Percentiles rank a stretch among this genome's conserved stretches.
Evolutionary conservation across 495 filamentous ascomycete species (phyloP).

Genomic region (Talaromyces borbonicus): DNA sequence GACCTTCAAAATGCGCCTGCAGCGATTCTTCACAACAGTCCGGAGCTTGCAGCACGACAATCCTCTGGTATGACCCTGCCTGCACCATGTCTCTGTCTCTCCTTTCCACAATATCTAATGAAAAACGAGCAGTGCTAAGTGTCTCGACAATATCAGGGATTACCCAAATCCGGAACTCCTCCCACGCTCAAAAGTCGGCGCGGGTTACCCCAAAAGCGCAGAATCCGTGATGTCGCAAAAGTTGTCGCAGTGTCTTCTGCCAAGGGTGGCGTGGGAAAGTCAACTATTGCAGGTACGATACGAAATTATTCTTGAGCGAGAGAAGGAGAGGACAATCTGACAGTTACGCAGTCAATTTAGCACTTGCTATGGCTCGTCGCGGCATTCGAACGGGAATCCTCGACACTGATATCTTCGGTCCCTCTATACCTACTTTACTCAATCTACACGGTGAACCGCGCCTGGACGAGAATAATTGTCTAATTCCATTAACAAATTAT

Average conservation of each 20-base stretch:
- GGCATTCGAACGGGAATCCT: slow-evolving; percentile 79
- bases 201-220: slow-evolving; percentile 70
- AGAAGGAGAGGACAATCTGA: slow-evolving; percentile 5
- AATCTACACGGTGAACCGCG: slow-evolving; percentile 65
- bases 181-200: slow-evolving; percentile 68
- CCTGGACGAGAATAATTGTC: slow-evolving; percentile 59
- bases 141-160: slow-evolving; percentile 43
- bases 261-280: slow-evolving; percentile 95
- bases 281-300: slow-evolving; percentile 70
- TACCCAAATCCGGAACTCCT: slow-evolving; percentile 66
- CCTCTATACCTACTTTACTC: slow-evolving; percentile 84
- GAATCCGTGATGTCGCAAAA: slow-evolving; percentile 73
- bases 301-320: neutral
- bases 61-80: slow-evolving; percentile 58
- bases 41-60: slow-evolving; percentile 74
- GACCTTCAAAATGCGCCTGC: slow-evolving; percentile 10
- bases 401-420: slow-evolving; percentile 94
- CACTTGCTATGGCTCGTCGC: slow-evolving; percentile 70
- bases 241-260: slow-evolving; percentile 89
- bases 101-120: too few species aligned
- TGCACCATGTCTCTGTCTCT: neutral
- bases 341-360: slow-evolving; percentile 58
- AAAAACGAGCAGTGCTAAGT: neutral
- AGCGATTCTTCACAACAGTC: slow-evolving; percentile 52
- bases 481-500: slow-evolving; percentile 88